Evolutionary conservation across 176 grass and related monocot genomes (phyloP).

Genomic region (Cenchrus americanus): DNA sequence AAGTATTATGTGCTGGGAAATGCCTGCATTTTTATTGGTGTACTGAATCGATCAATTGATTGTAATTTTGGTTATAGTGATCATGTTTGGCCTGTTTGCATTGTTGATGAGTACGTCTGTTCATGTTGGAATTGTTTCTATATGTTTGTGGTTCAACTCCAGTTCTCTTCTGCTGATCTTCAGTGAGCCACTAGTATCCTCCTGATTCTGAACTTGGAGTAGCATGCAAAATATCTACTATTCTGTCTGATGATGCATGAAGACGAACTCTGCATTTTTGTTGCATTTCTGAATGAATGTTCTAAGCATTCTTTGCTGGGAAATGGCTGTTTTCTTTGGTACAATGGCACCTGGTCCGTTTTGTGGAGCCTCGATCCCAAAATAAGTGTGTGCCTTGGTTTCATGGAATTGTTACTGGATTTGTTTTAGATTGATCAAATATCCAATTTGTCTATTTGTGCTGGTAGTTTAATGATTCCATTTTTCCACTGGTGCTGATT

Average conservation of each 20-base stretch:
- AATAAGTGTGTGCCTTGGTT: background rate
- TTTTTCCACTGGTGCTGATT: no score
- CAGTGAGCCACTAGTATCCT: background rate
- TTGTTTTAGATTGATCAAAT: background rate
- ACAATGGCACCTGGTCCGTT: background rate
- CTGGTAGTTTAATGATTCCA: background rate
- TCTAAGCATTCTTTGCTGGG: background rate
- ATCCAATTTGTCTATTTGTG: background rate
- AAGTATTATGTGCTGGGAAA: background rate
- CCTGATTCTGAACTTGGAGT: slow-evolving; percentile 8
- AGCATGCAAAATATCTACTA: background rate
- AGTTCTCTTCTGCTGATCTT: background rate
- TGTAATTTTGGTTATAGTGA: background rate
- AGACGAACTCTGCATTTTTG: background rate
- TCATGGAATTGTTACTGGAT: background rate
- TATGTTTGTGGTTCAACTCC: background rate
- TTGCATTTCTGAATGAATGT: background rate
- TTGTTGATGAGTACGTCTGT: background rate
- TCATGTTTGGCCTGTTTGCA: background rate
- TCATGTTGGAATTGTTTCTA: background rate
- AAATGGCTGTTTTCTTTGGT: background rate
- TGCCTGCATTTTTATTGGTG: background rate
- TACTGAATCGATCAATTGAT: background rate
- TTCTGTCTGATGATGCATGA: background rate
- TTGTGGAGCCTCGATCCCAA: background rate